Base-by-base conservation (phyloP, 108 stramenopile species). In the Skeletonema menzelii region DNA sequence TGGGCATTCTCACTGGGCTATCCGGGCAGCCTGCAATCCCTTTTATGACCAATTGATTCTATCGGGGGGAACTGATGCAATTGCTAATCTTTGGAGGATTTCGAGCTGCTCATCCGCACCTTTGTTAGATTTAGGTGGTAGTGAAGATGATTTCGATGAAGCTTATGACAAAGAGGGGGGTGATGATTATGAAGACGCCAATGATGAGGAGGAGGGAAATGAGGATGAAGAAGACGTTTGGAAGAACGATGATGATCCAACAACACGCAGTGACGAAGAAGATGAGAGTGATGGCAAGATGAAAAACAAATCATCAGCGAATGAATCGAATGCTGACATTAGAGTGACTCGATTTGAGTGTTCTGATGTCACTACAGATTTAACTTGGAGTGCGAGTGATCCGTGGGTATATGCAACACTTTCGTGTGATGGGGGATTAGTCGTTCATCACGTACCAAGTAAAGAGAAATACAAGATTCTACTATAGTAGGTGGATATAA, bases 401-500 rank as follows among this genome's bases (percentile, higher is more conserved):
- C 96, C 99, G 10, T 99, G 98, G 97, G 78, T 97, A 20, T 97
- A 96, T 77, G 84, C 87, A 22, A 86, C 94, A 7, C 77, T 97
- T 34, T 94, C 89, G 12, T 96, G 83, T 75, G 99, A 98, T 84
- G 99, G 99, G 8, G 87, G 86, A 15, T 86, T 97, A 20, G 84
- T 88, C 6, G 72, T 97, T 30, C 87, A 97, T 76, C 96, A 98
- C 71, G 99, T 99, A 5, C 97, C 98, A 7, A 94, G 95, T 62
- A 90, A 97, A 56, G 99, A 99, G 82, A 99, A 99, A 79, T 99
- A 99, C 86, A 99, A 98, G 70, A 99, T 99, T 83, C 82, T 99
- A 32, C 75, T 99, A 63, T 62, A 53, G 49, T 7, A 7, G 31
- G 31, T 4, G 7, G 31, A 32, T 53, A 22, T 19, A 47, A 53